Evolutionary conservation across 306 rosid genomes (phyloP).

Genomic region (Lotus japonicus): DNA sequence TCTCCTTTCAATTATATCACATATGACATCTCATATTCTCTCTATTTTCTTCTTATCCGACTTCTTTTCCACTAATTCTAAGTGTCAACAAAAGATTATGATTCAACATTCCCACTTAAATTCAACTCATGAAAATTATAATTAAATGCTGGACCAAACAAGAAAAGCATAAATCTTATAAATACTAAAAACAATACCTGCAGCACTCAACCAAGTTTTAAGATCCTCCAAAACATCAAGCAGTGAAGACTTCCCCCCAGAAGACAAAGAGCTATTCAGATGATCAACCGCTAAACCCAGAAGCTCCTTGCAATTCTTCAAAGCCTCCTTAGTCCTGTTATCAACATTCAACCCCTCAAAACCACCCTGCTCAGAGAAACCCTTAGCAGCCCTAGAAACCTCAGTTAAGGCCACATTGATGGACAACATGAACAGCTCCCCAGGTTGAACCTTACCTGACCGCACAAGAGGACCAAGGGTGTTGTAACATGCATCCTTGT

Average conservation of each 20-base stretch:
- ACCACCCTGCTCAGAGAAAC: conserved; percentile 32
- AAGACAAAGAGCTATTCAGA: conserved; percentile 40
- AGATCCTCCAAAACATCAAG: conserved; percentile 50
- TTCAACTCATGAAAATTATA: too few species aligned
- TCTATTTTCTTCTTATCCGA: too few species aligned
- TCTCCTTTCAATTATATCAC: too few species aligned
- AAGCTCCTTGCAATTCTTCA: conserved; percentile 48
- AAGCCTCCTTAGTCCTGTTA: conserved; percentile 30
- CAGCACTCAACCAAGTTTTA: conserved; percentile 68
- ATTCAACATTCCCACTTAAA: too few species aligned
- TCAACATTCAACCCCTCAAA: conserved; percentile 25
- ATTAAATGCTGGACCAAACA: too few species aligned
- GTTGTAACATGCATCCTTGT: conserved; percentile 40
- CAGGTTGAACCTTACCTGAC: conserved; percentile 41
- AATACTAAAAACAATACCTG: conserved; percentile 26
- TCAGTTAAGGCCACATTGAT: conserved; percentile 40
- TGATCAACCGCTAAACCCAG: conserved; percentile 57
- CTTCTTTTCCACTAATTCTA: too few species aligned
- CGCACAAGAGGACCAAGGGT: conserved; percentile 35
- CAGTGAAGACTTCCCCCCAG: conserved; percentile 29
- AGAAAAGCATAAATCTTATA: background rate
- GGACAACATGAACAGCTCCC: conserved; percentile 39
- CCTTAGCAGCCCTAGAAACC: conserved; percentile 18
- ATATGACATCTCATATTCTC: too few species aligned
- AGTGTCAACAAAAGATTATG: too few species aligned